Base-by-base conservation (phyloP, 2,329 filamentous ascomycete species). In the Zymoseptoria tritici region DNA sequence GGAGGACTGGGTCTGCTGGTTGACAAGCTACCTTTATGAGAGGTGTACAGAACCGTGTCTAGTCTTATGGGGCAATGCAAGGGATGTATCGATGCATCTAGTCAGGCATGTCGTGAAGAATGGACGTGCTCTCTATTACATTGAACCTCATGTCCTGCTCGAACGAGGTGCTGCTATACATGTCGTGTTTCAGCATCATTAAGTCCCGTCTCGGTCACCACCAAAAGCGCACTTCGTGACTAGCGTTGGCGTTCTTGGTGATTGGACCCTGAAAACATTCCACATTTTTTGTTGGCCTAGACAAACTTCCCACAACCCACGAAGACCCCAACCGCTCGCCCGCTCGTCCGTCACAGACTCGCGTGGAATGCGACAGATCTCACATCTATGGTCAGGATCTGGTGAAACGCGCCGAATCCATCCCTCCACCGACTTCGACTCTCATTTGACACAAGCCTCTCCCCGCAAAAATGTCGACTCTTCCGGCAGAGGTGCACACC, bases 401-500 rank as follows among this genome's bases (percentile, higher is more conserved):
- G 36, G 36, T 46, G 13, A 46, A 13, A 13, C 36, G 36, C 36
- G 36, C 13, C 36, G 16, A 46, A 16, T 46, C 36, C 13, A 46
- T 42, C 36, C 36, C 8, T 29, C 36, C 36, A 46, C 36, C 16
- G 36, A 7, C 36, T n/a, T 29, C 52, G 29, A 53, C 22, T n/a
- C 8, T 53, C 22, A 31, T 19, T 46, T n/a, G 54, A 24, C 49
- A 9, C 52, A 20, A 26, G 53, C 51, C 51, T 49, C 59, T 60
- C 60, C 60, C 60, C 60, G 60, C 60, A 62, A 55, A 50, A 52
- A 73, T 73, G 71, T 96, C 93, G 75, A 78, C 96, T 68, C 85
- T 97, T 52, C 87, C 91, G 66, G 80, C 88, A 67, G 90, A 97
- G 72, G 83, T 94, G 71, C 89, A 94, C 75, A 82, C 85, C 68